Base-by-base conservation (phyloP, 371 early-diverging fungal species). In the Fennellomyces sp. region DNA sequence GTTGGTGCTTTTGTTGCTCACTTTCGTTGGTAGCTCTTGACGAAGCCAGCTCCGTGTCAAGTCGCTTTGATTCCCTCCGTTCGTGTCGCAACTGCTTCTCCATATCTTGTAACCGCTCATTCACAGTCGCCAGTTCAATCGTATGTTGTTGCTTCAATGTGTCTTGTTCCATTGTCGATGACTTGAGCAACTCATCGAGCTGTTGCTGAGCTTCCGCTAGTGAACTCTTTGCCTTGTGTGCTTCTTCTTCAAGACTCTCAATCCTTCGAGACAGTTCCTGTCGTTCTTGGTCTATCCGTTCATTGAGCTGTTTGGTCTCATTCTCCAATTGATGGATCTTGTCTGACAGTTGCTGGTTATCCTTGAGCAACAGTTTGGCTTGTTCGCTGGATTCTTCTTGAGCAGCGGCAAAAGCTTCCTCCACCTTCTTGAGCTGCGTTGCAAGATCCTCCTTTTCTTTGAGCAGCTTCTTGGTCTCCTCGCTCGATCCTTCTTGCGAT, bases 11-110 rank as follows among this genome's bases (percentile, higher is more conserved):
- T 23, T 45, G 45, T 23, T 45, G 45, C 21, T 45, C 45, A 23
- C 45, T 45, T 45, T 17, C 21, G 8, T 19, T 45, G 10, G 23
- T 23, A 5, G 23, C 45, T 45, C 45, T 19, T 21, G 45, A 45
- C 45, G 45, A 45, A 45, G 45, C 45, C 45, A 45, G 45, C 45
- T 45, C 45, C 45, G 45, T 21, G 12, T 45, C 45, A 5, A 45
- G 45, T 45, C 45, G 45, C 23, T 45, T 45, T 5, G 45, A 45
- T 45, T 45, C n/a, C 23, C 21, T 45, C 21, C n/a, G 10, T 23
- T 45, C 45, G 8, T 45, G 45, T 23, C n/a, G 5, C 45, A 45
- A 45, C 12, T 45, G 45, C n/a, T 45, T 45, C 21, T 10, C 5
- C 5, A 45, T 5, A 8, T 45, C 45, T 45, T 45, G 45, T 8